These are phyloP conservation scores for Glarea lozoyensis DNA, from an alignment of 495 filamentous ascomycete genomes.

Conservation along the genomic window DNA sequence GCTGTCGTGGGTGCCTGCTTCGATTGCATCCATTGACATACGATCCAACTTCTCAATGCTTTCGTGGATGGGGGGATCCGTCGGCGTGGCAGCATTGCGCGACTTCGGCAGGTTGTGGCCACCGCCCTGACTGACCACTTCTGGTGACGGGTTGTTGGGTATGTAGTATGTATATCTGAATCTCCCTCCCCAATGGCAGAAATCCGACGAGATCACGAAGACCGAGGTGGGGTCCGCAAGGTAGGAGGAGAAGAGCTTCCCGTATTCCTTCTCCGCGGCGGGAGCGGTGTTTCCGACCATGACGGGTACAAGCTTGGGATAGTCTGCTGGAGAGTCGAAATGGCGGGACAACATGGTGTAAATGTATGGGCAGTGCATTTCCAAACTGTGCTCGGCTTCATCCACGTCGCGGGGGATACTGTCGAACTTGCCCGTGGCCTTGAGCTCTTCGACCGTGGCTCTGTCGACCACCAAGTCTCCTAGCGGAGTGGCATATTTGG, in stretches of 20 bases:
- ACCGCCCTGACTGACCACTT: slow-evolving; percentile 1
- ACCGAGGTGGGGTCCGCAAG: slow-evolving; percentile 65
- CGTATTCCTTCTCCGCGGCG: slow-evolving; percentile 59
- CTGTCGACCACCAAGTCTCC: slow-evolving; percentile 70
- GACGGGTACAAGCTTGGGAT: slow-evolving; percentile 76
- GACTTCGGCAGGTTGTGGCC: slow-evolving; percentile 32
- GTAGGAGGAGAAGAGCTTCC: slow-evolving; percentile 66
- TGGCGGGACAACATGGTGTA: slow-evolving; percentile 68
- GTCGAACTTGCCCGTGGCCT: slow-evolving; percentile 56
- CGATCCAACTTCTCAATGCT: slow-evolving; percentile 77
- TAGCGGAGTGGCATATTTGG: slow-evolving; percentile 75
- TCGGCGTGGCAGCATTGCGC: slow-evolving; percentile 30
- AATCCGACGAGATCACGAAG: slow-evolving; percentile 88
- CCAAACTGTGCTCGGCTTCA: slow-evolving; percentile 86
- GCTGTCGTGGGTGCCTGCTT: slow-evolving; percentile 55
- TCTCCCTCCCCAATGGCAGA: slow-evolving; percentile 89
- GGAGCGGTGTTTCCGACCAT: slow-evolving; percentile 71
- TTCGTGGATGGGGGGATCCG: slow-evolving; percentile 63
- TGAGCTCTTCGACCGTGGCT: slow-evolving; percentile 53
- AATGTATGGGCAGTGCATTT: slow-evolving; percentile 94
- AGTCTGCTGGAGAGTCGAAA: slow-evolving; percentile 35
- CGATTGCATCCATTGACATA: slow-evolving; percentile 73
- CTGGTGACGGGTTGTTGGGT: slow-evolving; percentile 19
- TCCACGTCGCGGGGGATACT: slow-evolving; percentile 63
- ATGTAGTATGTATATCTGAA: slow-evolving; percentile 84